A percentile compares a stretch with the other conserved stretches of the same genome.
Evolutionary conservation across 1,284 basidiomycete species (phyloP).

Genomic region (Apiotrichum gracile): DNA sequence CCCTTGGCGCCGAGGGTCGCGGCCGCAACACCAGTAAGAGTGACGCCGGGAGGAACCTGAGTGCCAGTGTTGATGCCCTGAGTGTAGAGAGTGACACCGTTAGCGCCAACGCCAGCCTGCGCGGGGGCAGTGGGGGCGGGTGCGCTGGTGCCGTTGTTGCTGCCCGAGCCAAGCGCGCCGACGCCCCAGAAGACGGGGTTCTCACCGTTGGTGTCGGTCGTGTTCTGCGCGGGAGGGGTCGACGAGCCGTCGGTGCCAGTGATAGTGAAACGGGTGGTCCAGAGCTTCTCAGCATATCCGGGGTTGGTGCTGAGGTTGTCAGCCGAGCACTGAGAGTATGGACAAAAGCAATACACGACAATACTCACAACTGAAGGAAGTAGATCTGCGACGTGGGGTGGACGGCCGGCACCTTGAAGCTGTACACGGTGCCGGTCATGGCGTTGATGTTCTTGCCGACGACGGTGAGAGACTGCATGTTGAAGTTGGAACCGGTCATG

Average conservation of each 20-base stretch:
- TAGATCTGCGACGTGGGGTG: conserved; percentile 47
- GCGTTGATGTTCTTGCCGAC: conserved; percentile 40
- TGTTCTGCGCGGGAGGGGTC: conserved; percentile 31
- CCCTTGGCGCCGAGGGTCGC: conserved; percentile 7
- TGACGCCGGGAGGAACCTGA: conserved; percentile 6
- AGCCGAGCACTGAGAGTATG: background rate
- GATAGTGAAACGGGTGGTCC: conserved; percentile 48
- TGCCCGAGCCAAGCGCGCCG: background rate
- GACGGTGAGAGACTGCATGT: conserved; percentile 20
- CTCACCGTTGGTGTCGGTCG: background rate
- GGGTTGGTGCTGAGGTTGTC: conserved; percentile 21
- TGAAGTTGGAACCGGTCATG: conserved; percentile 44
- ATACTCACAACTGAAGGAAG: conserved; percentile 46
- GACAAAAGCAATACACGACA: background rate
- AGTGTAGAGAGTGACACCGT: conserved; percentile 16
- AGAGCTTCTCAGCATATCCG: conserved; percentile 28
- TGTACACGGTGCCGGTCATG: conserved; percentile 22
- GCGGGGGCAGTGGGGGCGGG: background rate
- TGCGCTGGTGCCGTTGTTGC: background rate
- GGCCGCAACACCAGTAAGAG: conserved; percentile 7
- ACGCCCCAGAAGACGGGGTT: background rate
- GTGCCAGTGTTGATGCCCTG: conserved; percentile 7
- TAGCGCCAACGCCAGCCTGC: conserved; percentile 4
- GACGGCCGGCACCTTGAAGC: conserved; percentile 38
- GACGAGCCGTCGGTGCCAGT: conserved; percentile 36